Evolutionary conservation across 2,329 filamentous ascomycete genomes (phyloP).

Genomic region (Coniochaeta pulveracea): DNA sequence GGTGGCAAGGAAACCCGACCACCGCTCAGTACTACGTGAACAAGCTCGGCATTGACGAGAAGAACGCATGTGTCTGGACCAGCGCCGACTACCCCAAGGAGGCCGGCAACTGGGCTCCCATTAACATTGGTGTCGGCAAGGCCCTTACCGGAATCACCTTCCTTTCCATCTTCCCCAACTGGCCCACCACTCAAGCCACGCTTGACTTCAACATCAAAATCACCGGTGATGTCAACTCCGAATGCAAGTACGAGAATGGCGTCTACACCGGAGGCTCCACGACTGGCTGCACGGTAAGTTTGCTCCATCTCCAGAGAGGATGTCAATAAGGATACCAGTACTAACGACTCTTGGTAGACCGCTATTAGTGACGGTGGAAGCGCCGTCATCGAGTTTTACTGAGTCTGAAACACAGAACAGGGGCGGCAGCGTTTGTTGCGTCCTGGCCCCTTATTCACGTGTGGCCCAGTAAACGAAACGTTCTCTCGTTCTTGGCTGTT

Average conservation of each 20-base stretch:
- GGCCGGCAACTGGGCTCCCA: constrained; percentile 76
- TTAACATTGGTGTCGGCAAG: constrained; percentile 75
- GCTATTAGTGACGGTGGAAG: constrained; percentile 6
- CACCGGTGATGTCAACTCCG: constrained; percentile 44
- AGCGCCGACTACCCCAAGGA: constrained; percentile 34
- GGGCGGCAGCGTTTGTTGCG: constrained; percentile 1
- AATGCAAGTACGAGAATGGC: constrained; percentile 57
- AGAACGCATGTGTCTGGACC: constrained; percentile 68
- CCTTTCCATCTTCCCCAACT: constrained; percentile 77
- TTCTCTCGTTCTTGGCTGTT: not conserved
- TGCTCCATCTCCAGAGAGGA: not conserved
- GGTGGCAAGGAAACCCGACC: constrained; percentile 62
- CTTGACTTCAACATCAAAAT: constrained; percentile 77
- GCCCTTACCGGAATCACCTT: constrained; percentile 55
- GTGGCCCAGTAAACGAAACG: not conserved
- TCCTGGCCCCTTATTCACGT: not conserved
- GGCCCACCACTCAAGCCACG: constrained; percentile 55
- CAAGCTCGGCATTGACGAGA: constrained; percentile 55
- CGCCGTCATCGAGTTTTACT: constrained; percentile 3
- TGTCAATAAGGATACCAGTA: not conserved
- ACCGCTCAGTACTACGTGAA: constrained; percentile 98
- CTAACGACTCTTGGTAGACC: constrained; percentile 6
- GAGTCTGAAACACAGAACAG: not conserved
- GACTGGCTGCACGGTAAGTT: constrained; percentile 72
- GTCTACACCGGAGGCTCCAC: constrained; percentile 43